These are phyloP conservation scores for Cercospora canescens DNA, from an alignment of 2,329 filamentous ascomycete species.

Conservation along the genomic window DNA sequence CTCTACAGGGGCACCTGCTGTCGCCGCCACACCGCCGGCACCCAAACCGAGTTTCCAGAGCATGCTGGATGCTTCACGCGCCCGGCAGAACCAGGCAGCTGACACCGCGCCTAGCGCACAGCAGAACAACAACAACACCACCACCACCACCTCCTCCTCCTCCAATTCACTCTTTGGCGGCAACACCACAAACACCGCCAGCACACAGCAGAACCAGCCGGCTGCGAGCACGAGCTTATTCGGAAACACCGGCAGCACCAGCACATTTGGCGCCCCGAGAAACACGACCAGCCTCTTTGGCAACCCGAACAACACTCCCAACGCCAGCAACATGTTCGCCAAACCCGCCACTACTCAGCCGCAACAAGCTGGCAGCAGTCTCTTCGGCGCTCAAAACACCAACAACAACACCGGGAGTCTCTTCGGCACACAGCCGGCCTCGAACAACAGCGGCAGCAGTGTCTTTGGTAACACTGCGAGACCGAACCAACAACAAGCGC, in stretches of 20 bases:
- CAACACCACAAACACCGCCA: constrained; percentile 13
- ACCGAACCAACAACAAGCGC: constrained; percentile 28
- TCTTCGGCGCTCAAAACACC: constrained; percentile 22
- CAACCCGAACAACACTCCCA: constrained; percentile 8
- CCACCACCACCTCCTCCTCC: not conserved
- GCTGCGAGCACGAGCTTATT: constrained; percentile 19
- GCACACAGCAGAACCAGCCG: constrained; percentile 16
- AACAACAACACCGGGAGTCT: constrained; percentile 16
- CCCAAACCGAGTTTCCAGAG: constrained; percentile 3
- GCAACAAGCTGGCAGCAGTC: constrained; percentile 26
- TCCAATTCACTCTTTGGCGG: constrained; percentile 18
- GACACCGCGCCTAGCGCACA: constrained; percentile 12
- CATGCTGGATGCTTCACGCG: constrained; percentile 6
- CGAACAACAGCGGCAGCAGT: constrained; percentile 15
- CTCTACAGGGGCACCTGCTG: not conserved
- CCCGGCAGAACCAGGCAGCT: constrained; percentile 5
- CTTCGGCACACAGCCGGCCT: constrained; percentile 20
- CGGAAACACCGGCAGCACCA: constrained; percentile 17
- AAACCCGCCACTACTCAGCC: constrained; percentile 19
- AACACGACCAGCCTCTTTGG: constrained; percentile 11
- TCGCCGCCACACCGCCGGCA: not conserved
- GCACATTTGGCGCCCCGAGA: constrained; percentile 26
- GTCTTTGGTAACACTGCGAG: constrained; percentile 21
- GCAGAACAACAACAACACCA: constrained; percentile 20
- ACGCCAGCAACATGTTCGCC: constrained; percentile 34